Evolutionary conservation across 2,329 filamentous ascomycete species (phyloP).

Genomic region (Herpotrichia juniperi): DNA sequence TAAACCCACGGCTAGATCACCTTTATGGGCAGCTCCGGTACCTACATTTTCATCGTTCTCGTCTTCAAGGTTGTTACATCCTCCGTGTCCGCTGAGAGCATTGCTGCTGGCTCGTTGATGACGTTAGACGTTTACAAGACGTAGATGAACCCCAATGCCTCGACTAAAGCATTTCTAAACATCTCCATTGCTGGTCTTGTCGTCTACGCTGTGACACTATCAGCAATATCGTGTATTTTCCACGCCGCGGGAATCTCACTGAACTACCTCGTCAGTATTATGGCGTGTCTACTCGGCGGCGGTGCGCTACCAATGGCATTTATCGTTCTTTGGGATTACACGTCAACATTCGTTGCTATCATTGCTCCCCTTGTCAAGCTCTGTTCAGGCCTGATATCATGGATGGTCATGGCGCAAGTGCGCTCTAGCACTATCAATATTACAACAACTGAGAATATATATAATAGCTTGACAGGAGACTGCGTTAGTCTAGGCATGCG

Average conservation of each 20-base stretch:
- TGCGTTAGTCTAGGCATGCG: conserved; percentile 9
- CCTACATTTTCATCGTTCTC: conserved; percentile 11
- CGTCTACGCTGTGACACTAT: conserved; percentile 26
- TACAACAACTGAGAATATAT: conserved; percentile 12
- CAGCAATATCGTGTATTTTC: conserved; percentile 3
- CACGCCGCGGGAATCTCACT: conserved; percentile 36
- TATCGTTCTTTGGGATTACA: conserved; percentile 32
- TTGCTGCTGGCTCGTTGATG: conserved; percentile 37
- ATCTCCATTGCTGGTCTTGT: conserved; percentile 37
- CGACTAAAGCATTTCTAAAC: conserved; percentile 32
- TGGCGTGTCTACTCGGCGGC: conserved; percentile 27
- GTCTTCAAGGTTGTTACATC: conserved; percentile 21
- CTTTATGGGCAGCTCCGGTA: conserved; percentile 13
- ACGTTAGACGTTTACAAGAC: conserved; percentile 48
- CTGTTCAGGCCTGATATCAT: conserved; percentile 16
- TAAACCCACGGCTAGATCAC: not conserved
- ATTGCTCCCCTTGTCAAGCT: conserved; percentile 4
- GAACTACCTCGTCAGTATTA: conserved; percentile 10
- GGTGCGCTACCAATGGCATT: conserved; percentile 26
- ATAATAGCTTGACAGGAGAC: conserved; percentile 7
- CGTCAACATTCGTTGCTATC: conserved; percentile 13
- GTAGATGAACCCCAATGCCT: conserved; percentile 34
- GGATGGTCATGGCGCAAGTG: conserved; percentile 24
- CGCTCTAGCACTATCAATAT: conserved; percentile 27
- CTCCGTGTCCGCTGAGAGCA: conserved; percentile 35